These are phyloP conservation scores for Cyclotella choctawhatcheeana DNA, from an alignment of 108 stramenopile genomes.

Conservation along the genomic window DNA sequence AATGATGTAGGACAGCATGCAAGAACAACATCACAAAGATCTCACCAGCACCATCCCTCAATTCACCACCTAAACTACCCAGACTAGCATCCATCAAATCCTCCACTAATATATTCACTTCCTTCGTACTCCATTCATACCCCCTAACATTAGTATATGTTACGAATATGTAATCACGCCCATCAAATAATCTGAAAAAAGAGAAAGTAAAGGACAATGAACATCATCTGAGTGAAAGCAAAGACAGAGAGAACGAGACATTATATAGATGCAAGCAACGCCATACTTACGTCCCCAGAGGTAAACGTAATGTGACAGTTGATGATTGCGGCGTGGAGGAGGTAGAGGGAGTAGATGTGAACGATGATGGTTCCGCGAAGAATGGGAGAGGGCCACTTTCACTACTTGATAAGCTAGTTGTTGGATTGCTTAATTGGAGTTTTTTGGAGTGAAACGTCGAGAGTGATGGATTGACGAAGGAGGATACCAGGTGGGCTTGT, in stretches of 20 bases:
- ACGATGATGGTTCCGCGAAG: constrained; percentile 18
- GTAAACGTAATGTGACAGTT: constrained; percentile 53
- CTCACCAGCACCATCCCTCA: background rate
- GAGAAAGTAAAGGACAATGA: too few species aligned
- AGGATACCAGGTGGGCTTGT: too few species aligned
- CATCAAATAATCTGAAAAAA: constrained; percentile 60
- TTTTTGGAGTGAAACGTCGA: too few species aligned
- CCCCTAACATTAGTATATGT: constrained; percentile 56
- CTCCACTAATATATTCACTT: constrained; percentile 50
- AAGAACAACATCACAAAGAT: background rate
- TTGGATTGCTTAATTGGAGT: too few species aligned
- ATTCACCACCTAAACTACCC: background rate
- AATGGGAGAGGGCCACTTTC: too few species aligned
- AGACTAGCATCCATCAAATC: constrained; percentile 54
- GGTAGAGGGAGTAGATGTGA: background rate
- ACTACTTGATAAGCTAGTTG: too few species aligned
- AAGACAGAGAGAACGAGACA: too few species aligned
- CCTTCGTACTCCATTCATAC: constrained; percentile 58
- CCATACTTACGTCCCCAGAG: too few species aligned
- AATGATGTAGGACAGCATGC: background rate
- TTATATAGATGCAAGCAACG: too few species aligned
- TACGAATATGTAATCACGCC: constrained; percentile 57
- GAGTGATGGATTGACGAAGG: too few species aligned
- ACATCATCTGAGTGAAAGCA: too few species aligned
- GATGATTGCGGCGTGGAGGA: constrained; percentile 23